These are phyloP conservation scores for Phytophthora cryptogea DNA, from an alignment of 352 stramenopile genomes.

Conservation along the genomic window DNA sequence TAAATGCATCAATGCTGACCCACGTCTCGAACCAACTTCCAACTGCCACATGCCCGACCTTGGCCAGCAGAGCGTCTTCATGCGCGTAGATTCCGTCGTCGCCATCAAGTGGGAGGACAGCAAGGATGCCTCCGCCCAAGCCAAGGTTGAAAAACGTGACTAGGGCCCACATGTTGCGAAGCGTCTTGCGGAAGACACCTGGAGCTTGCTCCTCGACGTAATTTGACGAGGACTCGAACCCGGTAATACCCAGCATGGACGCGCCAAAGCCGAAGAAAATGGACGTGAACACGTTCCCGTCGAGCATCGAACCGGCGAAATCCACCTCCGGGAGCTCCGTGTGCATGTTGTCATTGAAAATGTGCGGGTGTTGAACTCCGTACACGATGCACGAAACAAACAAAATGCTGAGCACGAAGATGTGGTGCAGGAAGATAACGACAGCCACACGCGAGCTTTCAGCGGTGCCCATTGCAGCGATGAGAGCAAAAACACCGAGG, in stretches of 20 bases:
- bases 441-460: slow-evolving; percentile 82
- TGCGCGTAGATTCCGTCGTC: slow-evolving; percentile 44
- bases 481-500: slow-evolving; percentile 77
- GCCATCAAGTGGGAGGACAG: slow-evolving; percentile 61
- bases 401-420: slow-evolving; percentile 65
- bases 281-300: slow-evolving; percentile 45
- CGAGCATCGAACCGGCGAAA: slow-evolving; percentile 47
- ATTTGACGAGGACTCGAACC: slow-evolving; percentile 87
- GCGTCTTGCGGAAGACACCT: slow-evolving; percentile 76
- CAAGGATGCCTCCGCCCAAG: slow-evolving; percentile 64
- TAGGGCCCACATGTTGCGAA: slow-evolving; percentile 80
- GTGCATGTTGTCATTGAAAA: slow-evolving; percentile 71
- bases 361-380: slow-evolving; percentile 49
- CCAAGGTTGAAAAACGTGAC: slow-evolving; percentile 84
- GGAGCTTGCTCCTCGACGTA: slow-evolving; percentile 87
- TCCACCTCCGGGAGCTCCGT: slow-evolving; percentile 57
- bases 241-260: slow-evolving; percentile 88
- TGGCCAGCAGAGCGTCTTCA: slow-evolving; percentile 62
- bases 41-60: slow-evolving; percentile 41
- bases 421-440: slow-evolving; percentile 85
- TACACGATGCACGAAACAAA: slow-evolving; percentile 56
- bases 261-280: slow-evolving; percentile 78
- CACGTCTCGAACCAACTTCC: slow-evolving; percentile 49
- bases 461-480: slow-evolving; percentile 72
- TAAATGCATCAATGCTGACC: slow-evolving; percentile 80